Base-by-base conservation (phyloP, 192 early-diverging fungal genomes). In the Coemansia sp. region DNA sequence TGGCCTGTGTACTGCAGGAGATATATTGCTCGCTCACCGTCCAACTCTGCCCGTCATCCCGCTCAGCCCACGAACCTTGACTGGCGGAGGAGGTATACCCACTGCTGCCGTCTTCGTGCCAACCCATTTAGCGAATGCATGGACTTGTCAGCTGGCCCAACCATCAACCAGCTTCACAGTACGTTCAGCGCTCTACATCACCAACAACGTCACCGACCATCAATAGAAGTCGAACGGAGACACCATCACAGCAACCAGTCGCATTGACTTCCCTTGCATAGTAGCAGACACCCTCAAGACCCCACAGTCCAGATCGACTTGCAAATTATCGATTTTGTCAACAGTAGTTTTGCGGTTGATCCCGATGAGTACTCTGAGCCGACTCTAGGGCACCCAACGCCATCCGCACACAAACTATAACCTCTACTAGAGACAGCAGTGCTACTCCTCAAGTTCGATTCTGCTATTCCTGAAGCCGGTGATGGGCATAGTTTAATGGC, bases 281-380 rank as follows among this genome's bases (percentile, higher is more conserved):
- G 27, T 27, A 27, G 27, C 27, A 27, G 27, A 27, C 27, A 27
- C 27, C 27, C 27, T 27, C 27, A 27, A 15, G 55, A 31, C 27
- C 15, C 29, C 29, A 31, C 69, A 9, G 69, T 68, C 16, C 85
- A 87, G 29, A 92, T 93, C 9, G 91, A 96, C 68, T 76, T 99
- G 36, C 90, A 91, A 52, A 95, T 99, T 80, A 99, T 99, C 70
- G 97, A 99, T 74, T 99, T 99, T 84, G 95, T 95, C 11, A 92
- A 98, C 67, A 95, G 94, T 69, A 89, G 94, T 66, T 86, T 80
- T 78, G 80, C 78, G n/a, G 53, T 78, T 33, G 85, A 87, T 53
- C 87, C 27, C 27, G 27, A 27, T 27, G 27, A 27, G 27, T 27
- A 27, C 27, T 27, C 27, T 27, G 27, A 27, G 39, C 78, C 80